Conservation (phyloP, 225 moss, liverwort and hornwort genomes). For the Lunularia cruciata region DNA sequence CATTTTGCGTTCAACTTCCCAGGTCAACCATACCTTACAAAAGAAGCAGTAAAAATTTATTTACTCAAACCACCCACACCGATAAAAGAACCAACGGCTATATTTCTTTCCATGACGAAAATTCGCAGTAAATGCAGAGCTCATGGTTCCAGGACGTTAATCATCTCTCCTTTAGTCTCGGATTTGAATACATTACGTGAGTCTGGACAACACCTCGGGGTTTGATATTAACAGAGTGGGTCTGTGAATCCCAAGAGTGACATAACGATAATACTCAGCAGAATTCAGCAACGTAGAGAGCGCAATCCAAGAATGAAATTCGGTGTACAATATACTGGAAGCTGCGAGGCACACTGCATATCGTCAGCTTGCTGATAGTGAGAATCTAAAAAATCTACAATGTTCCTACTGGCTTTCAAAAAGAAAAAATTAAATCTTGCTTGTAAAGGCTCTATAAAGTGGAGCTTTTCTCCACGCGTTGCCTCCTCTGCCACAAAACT, state of each 20-base stretch:
- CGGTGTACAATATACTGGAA: neutral
- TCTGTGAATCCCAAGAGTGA: slow-evolving; percentile 3
- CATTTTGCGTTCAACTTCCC: no score
- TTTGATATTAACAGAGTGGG: slow-evolving; percentile 19
- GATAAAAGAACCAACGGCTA: no score
- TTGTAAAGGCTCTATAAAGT: neutral
- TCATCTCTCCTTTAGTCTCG: no score
- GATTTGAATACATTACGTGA: no score
- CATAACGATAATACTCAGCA: slow-evolving; percentile 11
- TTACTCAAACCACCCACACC: no score
- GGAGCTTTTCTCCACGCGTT: slow-evolving; percentile 3
- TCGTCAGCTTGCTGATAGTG: slow-evolving; percentile 11
- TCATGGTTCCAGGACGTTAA: no score
- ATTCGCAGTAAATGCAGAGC: no score
- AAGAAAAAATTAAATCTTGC: neutral
- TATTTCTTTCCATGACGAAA: no score
- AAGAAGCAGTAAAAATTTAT: no score
- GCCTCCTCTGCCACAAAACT: slow-evolving; percentile 10
- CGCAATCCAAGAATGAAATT: neutral
- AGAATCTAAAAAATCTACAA: slow-evolving; percentile 3
- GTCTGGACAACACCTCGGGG: neutral
- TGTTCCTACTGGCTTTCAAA: neutral
- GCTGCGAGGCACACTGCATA: slow-evolving; percentile 28
- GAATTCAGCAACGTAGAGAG: slow-evolving; percentile 1
- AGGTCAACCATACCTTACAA: no score